These are phyloP conservation scores for Rubia yunnanensis DNA, from an alignment of 257 asterid species.

Conservation along the genomic window DNA sequence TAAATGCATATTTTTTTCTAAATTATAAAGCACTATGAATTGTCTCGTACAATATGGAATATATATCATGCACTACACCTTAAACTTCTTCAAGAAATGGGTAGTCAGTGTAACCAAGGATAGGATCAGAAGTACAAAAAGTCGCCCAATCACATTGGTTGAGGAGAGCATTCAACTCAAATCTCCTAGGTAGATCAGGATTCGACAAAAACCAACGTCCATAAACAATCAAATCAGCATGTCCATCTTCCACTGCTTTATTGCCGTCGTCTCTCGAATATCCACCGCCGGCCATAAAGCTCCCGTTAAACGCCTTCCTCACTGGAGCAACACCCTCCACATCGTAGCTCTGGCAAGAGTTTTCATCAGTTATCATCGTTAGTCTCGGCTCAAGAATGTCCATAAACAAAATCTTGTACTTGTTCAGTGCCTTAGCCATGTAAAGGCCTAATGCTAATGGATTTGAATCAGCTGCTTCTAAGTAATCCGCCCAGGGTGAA, in stretches of 20 bases:
- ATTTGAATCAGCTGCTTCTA: conserved; percentile 18
- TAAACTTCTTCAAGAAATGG: conserved; percentile 20
- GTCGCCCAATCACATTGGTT: conserved; percentile 14
- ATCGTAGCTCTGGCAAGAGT: neutral
- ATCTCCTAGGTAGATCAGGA: conserved; percentile 26
- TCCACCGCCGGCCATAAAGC: conserved; percentile 22
- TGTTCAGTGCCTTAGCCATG: conserved; percentile 19
- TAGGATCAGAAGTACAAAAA: conserved; percentile 16
- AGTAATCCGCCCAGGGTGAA: conserved; percentile 12
- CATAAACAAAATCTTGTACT: conserved; percentile 10
- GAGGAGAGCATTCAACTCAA: conserved; percentile 23
- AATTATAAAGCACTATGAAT: too few species aligned
- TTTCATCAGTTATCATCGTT: neutral
- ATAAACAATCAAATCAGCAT: conserved; percentile 20
- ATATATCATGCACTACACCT: too few species aligned
- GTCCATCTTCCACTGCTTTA: conserved; percentile 16
- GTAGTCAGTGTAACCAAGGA: conserved; percentile 26
- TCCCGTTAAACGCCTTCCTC: conserved; percentile 24
- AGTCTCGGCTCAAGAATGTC: conserved; percentile 25
- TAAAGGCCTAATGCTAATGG: conserved; percentile 19
- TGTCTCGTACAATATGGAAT: too few species aligned
- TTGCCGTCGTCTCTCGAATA: conserved; percentile 19
- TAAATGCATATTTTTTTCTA: too few species aligned
- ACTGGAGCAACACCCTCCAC: conserved; percentile 16
- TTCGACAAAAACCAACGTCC: conserved; percentile 21